A percentile compares a stretch with the other conserved stretches of the same genome.
Conservation (phyloP, 2,329 filamentous ascomycete genomes). For the Botryotinia calthae region DNA sequence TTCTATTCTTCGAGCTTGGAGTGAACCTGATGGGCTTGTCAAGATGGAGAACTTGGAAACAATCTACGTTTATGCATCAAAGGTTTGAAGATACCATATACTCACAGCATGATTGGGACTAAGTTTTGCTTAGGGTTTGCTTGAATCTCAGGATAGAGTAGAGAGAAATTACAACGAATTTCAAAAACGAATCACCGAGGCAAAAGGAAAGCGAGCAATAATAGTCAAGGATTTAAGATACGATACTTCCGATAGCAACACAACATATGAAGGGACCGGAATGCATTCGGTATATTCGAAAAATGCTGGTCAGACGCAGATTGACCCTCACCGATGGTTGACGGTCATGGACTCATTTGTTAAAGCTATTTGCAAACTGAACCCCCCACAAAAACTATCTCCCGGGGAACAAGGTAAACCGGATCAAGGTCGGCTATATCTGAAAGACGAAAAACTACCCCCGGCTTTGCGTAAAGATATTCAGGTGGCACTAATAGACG, state of each 20-base stretch:
- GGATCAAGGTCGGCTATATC: not conserved
- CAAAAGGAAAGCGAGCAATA: too few species aligned
- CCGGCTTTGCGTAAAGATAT: not conserved
- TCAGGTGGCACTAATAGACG: not conserved
- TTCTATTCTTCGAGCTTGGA: slow-evolving; percentile 38
- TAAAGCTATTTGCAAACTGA: not conserved
- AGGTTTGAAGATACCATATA: not conserved
- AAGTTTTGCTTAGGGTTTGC: not conserved
- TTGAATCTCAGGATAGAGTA: not conserved
- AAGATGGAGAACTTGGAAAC: not conserved
- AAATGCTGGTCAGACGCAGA: not conserved
- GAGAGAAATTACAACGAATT: not conserved
- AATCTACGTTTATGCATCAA: not conserved
- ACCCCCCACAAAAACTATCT: too few species aligned
- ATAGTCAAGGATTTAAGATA: too few species aligned
- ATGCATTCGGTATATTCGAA: too few species aligned
- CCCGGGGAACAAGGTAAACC: too few species aligned
- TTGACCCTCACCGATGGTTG: not conserved
- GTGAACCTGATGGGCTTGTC: slow-evolving; percentile 33
- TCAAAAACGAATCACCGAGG: not conserved
- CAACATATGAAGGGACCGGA: too few species aligned
- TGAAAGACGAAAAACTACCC: not conserved
- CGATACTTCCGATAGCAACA: too few species aligned
- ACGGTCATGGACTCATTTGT: not conserved
- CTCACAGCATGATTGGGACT: not conserved